Percentiles rank a stretch among this genome's conserved stretches.
These are phyloP conservation scores for Fraxinus platypoda DNA, from an alignment of 305 asterid genomes.

Conservation along the genomic window DNA sequence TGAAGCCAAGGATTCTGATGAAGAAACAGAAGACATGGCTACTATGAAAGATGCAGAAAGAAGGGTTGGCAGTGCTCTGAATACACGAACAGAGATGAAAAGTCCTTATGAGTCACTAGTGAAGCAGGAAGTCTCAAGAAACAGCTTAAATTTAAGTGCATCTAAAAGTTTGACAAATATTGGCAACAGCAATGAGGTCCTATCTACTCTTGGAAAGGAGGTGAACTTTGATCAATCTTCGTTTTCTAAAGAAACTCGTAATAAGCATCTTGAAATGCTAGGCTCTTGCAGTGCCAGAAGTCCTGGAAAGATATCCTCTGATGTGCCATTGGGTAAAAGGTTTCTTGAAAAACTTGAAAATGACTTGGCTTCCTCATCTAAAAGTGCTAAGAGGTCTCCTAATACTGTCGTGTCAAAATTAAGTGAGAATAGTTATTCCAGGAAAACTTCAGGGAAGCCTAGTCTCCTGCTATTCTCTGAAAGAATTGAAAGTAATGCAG, in stretches of 20 bases:
- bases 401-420: conserved; percentile 33
- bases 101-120: conserved; percentile 33
- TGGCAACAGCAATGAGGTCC: conserved; percentile 29
- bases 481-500: conserved; percentile 31
- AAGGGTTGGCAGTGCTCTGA: conserved; percentile 37
- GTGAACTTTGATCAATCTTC: conserved; percentile 17
- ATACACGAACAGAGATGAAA: conserved; percentile 25
- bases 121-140: conserved; percentile 37
- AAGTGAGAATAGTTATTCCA: conserved; percentile 31
- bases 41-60: conserved; percentile 29
- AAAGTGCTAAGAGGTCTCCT: conserved; percentile 43
- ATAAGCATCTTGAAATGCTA: conserved; percentile 29
- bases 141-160: conserved; percentile 30
- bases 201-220: conserved; percentile 36
- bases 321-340: conserved; percentile 27
- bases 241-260: conserved; percentile 27
- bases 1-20: conserved; percentile 94
- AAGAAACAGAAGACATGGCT: conserved; percentile 57
- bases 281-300: conserved; percentile 31
- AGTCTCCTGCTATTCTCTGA: conserved; percentile 35
- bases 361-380: conserved; percentile 38
- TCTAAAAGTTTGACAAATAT: conserved; percentile 30
- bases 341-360: conserved; percentile 28
- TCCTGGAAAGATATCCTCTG: conserved; percentile 32
- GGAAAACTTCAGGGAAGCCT: conserved; percentile 33